A percentile compares a stretch with the other conserved stretches of the same genome.
Conservation (phyloP, 176 grass and related monocot genomes). For the Eleusine indica region DNA sequence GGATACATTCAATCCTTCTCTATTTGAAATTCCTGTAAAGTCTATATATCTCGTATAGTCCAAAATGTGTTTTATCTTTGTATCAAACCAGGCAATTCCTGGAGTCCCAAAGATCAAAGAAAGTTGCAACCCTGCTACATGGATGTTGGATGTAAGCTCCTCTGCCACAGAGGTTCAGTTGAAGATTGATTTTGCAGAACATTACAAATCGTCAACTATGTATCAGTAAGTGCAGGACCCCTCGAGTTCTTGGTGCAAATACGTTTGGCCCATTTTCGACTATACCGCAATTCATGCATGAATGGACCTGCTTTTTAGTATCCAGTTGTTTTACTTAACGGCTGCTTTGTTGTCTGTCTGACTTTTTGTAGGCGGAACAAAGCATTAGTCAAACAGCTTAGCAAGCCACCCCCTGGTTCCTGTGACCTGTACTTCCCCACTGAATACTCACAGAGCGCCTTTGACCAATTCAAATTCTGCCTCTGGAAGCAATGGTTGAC, state of each 20-base stretch:
- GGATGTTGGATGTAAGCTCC: conserved; percentile 84
- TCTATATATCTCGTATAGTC: conserved; percentile 11
- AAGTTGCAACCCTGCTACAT: conserved; percentile 82
- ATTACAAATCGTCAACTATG: conserved; percentile 66
- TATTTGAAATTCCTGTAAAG: conserved; percentile 14
- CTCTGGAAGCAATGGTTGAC: conserved; percentile 84
- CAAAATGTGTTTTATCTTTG: conserved; percentile 21
- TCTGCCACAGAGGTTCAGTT: conserved; percentile 58
- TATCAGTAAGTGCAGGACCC: conserved; percentile 54
- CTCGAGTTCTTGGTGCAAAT: conserved; percentile 6
- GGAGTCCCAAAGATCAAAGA: conserved; percentile 74
- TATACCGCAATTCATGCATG: conserved; percentile 16
- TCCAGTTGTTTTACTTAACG: conserved; percentile 33
- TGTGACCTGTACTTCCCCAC: conserved; percentile 69
- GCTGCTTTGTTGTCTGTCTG: conserved; percentile 34
- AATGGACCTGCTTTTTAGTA: conserved; percentile 13
- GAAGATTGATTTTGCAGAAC: conserved; percentile 65
- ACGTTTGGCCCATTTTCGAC: background rate
- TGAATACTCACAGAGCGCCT: conserved; percentile 53
- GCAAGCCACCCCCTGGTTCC: conserved; percentile 64
- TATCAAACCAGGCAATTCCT: conserved; percentile 55
- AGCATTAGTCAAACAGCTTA: conserved; percentile 63
- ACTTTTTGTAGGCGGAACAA: conserved; percentile 60
- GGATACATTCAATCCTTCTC: background rate
- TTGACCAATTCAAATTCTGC: conserved; percentile 65